A percentile compares a stretch with the other conserved stretches of the same genome.
phyloP scores from a whole-genome alignment of 1,284 basidiomycete species.

The Porodaedalea pini region DNA sequence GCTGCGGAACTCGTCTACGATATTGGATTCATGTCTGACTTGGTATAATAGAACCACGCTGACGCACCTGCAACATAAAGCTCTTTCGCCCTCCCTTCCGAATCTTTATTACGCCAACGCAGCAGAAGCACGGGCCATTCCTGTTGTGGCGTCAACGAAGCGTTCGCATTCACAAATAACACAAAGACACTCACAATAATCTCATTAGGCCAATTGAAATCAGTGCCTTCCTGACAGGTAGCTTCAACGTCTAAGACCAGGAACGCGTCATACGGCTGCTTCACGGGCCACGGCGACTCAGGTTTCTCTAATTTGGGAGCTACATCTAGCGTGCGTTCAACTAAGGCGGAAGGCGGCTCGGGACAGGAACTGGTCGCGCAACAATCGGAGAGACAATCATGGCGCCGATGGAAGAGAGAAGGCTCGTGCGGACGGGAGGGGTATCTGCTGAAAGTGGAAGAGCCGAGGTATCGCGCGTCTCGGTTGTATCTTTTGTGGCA shows the following conservation, averaged over 20 bases:
- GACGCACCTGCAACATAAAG: constrained; percentile 45
- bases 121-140: constrained; percentile 89
- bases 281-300: constrained; percentile 25
- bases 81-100: constrained; percentile 47
- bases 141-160: constrained; percentile 36
- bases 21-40: neutral
- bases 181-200: constrained; percentile 69
- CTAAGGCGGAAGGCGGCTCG: constrained; percentile 8
- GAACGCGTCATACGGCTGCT: constrained; percentile 66
- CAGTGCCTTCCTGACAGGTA: constrained; percentile 69
- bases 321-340: neutral
- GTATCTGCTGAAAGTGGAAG: neutral
- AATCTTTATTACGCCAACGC: constrained; percentile 69
- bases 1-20: constrained; percentile 76
- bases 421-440: neutral
- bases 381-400: constrained; percentile 11
- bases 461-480: neutral
- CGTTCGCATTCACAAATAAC: neutral
- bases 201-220: constrained; percentile 84
- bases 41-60: neutral
- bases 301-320: constrained; percentile 10
- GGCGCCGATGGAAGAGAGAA: constrained; percentile 7
- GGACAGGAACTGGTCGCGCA: constrained; percentile 7
- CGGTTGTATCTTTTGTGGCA: constrained; percentile 11
- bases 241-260: constrained; percentile 88